Conservation (phyloP, 108 stramenopile species). For the Asterionellopsis glacialis region DNA sequence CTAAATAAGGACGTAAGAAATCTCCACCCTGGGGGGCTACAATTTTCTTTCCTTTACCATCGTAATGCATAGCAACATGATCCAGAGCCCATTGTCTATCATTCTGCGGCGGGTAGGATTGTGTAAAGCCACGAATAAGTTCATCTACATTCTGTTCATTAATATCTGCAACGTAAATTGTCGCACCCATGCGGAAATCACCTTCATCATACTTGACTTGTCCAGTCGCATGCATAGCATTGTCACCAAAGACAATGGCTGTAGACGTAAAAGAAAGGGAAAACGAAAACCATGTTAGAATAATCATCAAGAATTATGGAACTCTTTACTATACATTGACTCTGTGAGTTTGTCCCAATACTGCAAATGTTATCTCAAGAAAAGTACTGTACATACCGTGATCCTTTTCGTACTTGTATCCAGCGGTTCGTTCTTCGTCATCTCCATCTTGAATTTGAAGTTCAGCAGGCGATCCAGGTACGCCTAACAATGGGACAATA, state of each 20-base stretch:
- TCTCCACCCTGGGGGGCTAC: too few relatives aligned
- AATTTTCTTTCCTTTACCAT: too few relatives aligned
- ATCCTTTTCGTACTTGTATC: conserved; percentile 44
- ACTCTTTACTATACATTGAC: conserved; percentile 23
- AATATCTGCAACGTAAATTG: conserved; percentile 64
- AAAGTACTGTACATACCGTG: too few relatives aligned
- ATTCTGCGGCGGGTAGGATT: conserved; percentile 25
- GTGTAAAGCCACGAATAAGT: conserved; percentile 27
- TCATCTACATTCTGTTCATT: conserved; percentile 37
- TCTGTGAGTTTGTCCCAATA: conserved; percentile 24
- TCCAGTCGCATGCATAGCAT: conserved; percentile 55
- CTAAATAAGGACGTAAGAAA: conserved; percentile 8
- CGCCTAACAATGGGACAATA: conserved; percentile 45
- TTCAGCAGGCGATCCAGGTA: conserved; percentile 54
- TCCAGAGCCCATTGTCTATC: conserved; percentile 22
- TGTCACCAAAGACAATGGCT: conserved; percentile 59
- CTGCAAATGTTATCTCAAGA: not conserved
- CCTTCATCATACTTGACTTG: conserved; percentile 52
- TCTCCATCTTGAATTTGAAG: conserved; percentile 30
- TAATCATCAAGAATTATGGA: conserved; percentile 6
- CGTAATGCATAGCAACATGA: conserved; percentile 19
- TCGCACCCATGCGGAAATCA: conserved; percentile 56
- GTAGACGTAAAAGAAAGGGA: conserved; percentile 32
- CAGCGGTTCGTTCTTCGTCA: not conserved
- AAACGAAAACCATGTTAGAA: conserved; percentile 24